Evolutionary conservation across 495 filamentous ascomycete species (phyloP).

Genomic region (Neurospora sp.): DNA sequence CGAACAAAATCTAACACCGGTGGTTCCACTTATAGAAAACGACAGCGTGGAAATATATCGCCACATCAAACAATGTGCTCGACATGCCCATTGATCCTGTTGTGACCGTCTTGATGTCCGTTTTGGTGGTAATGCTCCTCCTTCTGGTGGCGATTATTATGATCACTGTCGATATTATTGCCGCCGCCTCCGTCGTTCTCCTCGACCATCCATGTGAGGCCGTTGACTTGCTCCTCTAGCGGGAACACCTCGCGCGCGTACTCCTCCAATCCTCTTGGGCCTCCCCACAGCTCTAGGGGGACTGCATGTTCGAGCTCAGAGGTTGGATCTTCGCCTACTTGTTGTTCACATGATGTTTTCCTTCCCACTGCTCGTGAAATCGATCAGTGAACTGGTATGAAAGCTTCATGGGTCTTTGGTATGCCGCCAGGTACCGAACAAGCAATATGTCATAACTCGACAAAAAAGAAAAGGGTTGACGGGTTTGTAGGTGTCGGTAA

Average conservation of each 20-base stretch:
- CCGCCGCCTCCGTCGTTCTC: constrained; percentile 24
- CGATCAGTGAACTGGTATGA: not conserved
- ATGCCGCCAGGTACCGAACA: not conserved
- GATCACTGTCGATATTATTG: constrained; percentile 1
- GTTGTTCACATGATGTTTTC: not conserved
- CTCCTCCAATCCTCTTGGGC: constrained; percentile 82
- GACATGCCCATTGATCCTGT: not conserved
- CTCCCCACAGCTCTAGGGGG: constrained; percentile 64
- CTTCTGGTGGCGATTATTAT: not conserved
- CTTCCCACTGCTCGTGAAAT: not conserved
- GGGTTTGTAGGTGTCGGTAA: not conserved
- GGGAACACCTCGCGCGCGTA: constrained; percentile 94
- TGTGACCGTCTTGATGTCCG: constrained; percentile 4
- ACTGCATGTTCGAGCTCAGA: not conserved
- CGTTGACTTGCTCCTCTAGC: constrained; percentile 86
- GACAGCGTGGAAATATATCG: not conserved
- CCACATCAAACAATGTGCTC: not conserved
- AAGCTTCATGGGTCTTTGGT: not conserved
- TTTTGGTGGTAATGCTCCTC: not conserved
- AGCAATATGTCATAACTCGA: not conserved
- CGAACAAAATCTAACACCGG: not conserved
- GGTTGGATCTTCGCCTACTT: not conserved
- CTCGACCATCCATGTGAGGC: constrained; percentile 75
- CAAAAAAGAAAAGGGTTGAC: not conserved
- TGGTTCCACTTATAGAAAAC: not conserved